These are phyloP conservation scores for Melampsora larici-populina DNA, from an alignment of 1,284 basidiomycete species.

Conservation along the genomic window DNA sequence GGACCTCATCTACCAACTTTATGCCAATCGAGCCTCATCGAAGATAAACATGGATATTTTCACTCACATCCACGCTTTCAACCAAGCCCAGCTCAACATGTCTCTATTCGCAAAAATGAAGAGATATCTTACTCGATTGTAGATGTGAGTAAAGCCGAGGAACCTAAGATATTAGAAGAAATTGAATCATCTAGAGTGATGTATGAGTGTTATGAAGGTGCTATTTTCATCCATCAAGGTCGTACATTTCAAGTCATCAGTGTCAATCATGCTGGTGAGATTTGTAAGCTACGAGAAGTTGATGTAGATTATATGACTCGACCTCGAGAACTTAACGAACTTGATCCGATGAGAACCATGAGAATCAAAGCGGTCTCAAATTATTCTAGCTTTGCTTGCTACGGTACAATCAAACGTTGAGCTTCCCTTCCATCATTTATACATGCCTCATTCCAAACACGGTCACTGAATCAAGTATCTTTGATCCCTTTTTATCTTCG, in stretches of 20 bases:
- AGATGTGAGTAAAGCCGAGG: slow-evolving; percentile 59
- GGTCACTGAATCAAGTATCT: not conserved
- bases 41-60: slow-evolving; percentile 63
- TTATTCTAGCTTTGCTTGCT: slow-evolving; percentile 7
- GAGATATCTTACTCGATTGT: slow-evolving; percentile 76
- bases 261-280: not conserved
- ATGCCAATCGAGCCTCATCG: slow-evolving; percentile 62
- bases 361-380: slow-evolving; percentile 10
- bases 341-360: slow-evolving; percentile 8
- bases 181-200: slow-evolving; percentile 79
- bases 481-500: slow-evolving; percentile 47
- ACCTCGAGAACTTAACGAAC: not conserved
- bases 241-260: slow-evolving; percentile 4
- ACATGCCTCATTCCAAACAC: not conserved
- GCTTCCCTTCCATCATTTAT: not conserved
- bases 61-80: slow-evolving; percentile 9
- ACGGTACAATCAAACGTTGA: slow-evolving; percentile 3
- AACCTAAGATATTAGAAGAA: slow-evolving; percentile 68
- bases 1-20: slow-evolving; percentile 59
- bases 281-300: slow-evolving; percentile 9
- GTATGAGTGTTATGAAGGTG: slow-evolving; percentile 68
- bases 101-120: slow-evolving; percentile 72
- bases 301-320: slow-evolving; percentile 26
- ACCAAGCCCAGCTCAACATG: slow-evolving; percentile 65
- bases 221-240: slow-evolving; percentile 55